phyloP scores from a whole-genome alignment of 768 basidiomycete genomes.

The Omphalotus guepiniiformis region DNA sequence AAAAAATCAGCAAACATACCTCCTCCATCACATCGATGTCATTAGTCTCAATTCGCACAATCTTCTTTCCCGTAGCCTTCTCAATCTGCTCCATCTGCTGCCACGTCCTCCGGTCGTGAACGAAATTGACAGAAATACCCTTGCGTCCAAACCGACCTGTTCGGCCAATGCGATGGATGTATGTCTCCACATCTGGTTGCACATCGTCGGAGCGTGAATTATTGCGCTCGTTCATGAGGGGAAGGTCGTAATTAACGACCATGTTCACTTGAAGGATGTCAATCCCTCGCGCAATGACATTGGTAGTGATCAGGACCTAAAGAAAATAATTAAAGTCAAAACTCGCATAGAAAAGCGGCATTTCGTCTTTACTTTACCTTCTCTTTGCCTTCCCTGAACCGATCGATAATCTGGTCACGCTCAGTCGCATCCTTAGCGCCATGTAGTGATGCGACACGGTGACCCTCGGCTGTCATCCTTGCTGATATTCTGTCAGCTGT shows the following conservation, averaged over 20 bases:
- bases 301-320: conserved; percentile 88
- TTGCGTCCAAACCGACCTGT: conserved; percentile 98
- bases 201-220: conserved; percentile 40
- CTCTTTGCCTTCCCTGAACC: conserved; percentile 92
- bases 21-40: conserved; percentile 94
- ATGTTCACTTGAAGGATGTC: conserved; percentile 99
- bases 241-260: conserved; percentile 99
- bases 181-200: conserved; percentile 90
- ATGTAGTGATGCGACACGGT: conserved; percentile 94
- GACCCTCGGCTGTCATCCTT: conserved; percentile 89
- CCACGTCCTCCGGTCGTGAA: conserved; percentile 87
- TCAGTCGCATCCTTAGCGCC: conserved; percentile 89
- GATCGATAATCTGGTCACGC: conserved; percentile 90
- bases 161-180: conserved; percentile 96
- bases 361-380: conserved; percentile 69
- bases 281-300: conserved; percentile 97
- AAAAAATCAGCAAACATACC: conserved; percentile 39
- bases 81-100: conserved; percentile 89
- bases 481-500: conserved; percentile 90
- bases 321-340: background rate
- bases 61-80: conserved; percentile 68
- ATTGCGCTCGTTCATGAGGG: conserved; percentile 73
- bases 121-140: conserved; percentile 97
- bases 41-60: conserved; percentile 81
- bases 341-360: background rate